Evolutionary conservation across 768 basidiomycete genomes (phyloP).

Genomic region (Coprinopsis cinerea): DNA sequence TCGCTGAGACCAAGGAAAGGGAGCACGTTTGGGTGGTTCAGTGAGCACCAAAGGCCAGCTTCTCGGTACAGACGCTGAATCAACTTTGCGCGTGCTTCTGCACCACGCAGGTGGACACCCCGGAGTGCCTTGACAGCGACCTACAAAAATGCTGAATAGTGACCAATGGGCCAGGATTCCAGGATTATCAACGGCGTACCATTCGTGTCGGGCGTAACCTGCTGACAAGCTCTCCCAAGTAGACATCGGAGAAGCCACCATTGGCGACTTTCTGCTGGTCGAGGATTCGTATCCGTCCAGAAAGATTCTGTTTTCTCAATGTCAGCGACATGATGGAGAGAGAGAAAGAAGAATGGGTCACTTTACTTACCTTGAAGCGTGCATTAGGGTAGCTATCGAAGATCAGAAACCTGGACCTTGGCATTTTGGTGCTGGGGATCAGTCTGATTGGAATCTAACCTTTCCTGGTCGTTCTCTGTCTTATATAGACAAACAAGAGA

Average conservation of each 20-base stretch:
- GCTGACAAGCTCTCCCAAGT: constrained; percentile 2
- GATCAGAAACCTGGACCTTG: too few relatives aligned
- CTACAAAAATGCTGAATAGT: constrained; percentile 1
- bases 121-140: constrained; percentile 17
- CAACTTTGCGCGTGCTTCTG: background rate
- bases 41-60: constrained; percentile 12
- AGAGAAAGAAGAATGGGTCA: too few relatives aligned
- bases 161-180: background rate
- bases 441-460: too few relatives aligned
- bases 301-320: too few relatives aligned
- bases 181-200: background rate
- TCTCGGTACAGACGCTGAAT: constrained; percentile 14
- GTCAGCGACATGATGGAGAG: background rate
- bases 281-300: constrained; percentile 2
- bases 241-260: constrained; percentile 16
- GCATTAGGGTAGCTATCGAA: too few relatives aligned
- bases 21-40: constrained; percentile 14
- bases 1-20: constrained; percentile 11
- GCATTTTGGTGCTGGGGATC: too few relatives aligned
- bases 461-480: too few relatives aligned
- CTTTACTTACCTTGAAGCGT: too few relatives aligned
- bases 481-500: too few relatives aligned
- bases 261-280: constrained; percentile 5
- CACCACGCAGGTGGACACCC: background rate
- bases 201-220: background rate